Evolutionary conservation across 805 yeast genomes (phyloP).

Genomic region (Saturnispora sanitii): DNA sequence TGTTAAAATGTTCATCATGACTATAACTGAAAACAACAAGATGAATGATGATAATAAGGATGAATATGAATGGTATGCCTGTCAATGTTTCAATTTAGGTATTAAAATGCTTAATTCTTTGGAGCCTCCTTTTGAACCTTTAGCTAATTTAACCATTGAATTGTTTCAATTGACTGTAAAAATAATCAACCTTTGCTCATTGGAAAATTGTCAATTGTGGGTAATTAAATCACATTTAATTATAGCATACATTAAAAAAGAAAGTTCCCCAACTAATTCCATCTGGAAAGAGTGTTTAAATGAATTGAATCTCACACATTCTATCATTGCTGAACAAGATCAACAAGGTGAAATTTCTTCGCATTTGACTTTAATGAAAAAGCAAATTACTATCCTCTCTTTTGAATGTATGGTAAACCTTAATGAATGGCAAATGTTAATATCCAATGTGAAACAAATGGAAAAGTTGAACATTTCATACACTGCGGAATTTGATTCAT

Average conservation of each 20-base stretch:
- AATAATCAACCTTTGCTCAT: background rate
- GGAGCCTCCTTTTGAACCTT: too few relatives aligned
- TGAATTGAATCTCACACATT: too few relatives aligned
- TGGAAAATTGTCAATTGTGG: constrained; percentile 6
- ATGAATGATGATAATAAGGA: constrained; percentile 8
- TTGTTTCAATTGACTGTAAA: constrained; percentile 5
- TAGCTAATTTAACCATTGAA: constrained; percentile 8
- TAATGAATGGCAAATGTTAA: background rate
- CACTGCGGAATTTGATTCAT: background rate
- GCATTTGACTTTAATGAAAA: background rate
- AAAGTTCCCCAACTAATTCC: background rate
- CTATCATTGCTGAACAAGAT: too few relatives aligned
- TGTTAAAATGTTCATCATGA: too few relatives aligned
- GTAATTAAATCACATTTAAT: constrained; percentile 6
- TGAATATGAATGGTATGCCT: constrained; percentile 34
- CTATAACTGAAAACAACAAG: too few relatives aligned
- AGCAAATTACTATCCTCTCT: background rate
- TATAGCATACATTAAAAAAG: constrained; percentile 4
- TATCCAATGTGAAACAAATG: background rate
- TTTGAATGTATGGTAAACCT: background rate
- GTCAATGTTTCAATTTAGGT: constrained; percentile 20
- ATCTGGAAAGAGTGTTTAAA: background rate
- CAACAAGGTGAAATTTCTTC: background rate
- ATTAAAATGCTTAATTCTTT: background rate
- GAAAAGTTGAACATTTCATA: background rate